Conservation (phyloP, 306 rosid species). For the Trichosanthes cucumerina region DNA sequence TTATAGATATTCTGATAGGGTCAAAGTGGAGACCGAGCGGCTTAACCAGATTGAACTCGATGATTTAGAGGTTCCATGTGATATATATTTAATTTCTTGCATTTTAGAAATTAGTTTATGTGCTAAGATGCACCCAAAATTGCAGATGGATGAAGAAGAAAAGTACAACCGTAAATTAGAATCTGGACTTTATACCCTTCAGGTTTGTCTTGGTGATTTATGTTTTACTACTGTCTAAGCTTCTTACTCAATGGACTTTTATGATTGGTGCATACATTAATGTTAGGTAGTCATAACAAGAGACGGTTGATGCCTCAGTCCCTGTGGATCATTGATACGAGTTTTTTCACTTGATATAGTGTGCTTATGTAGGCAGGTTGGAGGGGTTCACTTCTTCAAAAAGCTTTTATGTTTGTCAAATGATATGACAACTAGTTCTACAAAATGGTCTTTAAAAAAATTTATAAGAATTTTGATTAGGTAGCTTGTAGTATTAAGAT, state of each 20-base stretch:
- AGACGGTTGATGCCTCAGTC: background rate
- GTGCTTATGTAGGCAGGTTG: background rate
- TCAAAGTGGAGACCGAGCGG: constrained; percentile 70
- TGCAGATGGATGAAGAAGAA: constrained; percentile 89
- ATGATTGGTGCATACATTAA: background rate
- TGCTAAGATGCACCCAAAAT: background rate
- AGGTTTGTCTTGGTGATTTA: constrained; percentile 34
- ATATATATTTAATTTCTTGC: background rate
- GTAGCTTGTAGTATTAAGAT: background rate
- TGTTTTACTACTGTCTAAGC: background rate
- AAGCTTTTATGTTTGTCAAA: background rate
- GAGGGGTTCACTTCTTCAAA: background rate
- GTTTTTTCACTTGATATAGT: background rate
- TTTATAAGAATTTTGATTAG: background rate
- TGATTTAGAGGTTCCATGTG: constrained; percentile 63
- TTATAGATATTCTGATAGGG: constrained; percentile 76
- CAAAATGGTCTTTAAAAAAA: background rate
- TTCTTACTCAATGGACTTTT: background rate
- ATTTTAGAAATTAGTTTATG: background rate
- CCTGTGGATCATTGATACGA: background rate
- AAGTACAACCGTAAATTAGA: constrained; percentile 86
- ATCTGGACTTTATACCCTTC: constrained; percentile 94
- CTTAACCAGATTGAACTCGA: constrained; percentile 55
- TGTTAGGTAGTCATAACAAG: background rate
- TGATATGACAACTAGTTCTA: background rate